Evolutionary conservation across 2,329 filamentous ascomycete species (phyloP).

Genomic region (Myotisia sp.): DNA sequence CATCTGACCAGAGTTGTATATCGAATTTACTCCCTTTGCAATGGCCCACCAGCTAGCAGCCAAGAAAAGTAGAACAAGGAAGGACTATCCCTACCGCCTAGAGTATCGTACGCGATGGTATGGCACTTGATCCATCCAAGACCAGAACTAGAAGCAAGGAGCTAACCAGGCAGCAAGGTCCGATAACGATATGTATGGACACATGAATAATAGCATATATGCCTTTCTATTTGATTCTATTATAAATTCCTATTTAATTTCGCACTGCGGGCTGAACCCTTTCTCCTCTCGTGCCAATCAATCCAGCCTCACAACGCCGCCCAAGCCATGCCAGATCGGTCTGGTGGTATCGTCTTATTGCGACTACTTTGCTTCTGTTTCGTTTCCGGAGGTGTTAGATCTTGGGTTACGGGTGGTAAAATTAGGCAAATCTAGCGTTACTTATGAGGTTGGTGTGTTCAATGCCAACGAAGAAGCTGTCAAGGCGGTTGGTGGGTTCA

Average conservation of each 20-base stretch:
- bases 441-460: conserved; percentile 81
- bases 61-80: conserved; percentile 47
- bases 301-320: conserved; percentile 5
- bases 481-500: conserved; percentile 71
- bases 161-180: conserved; percentile 41
- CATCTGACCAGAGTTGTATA: too few relatives aligned
- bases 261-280: conserved; percentile 59
- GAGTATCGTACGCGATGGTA: conserved; percentile 82
- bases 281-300: conserved; percentile 46
- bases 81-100: conserved; percentile 63
- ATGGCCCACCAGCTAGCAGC: conserved; percentile 27
- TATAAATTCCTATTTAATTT: conserved; percentile 76
- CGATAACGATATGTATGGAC: conserved; percentile 90
- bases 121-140: conserved; percentile 2
- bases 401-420: conserved; percentile 69
- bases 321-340: conserved; percentile 50
- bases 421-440: conserved; percentile 73
- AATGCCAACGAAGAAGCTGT: conserved; percentile 57
- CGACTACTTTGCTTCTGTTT: conserved; percentile 69
- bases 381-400: conserved; percentile 70
- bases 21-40: too few relatives aligned
- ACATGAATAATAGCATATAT: conserved; percentile 85
- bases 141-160: not conserved
- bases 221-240: conserved; percentile 79
- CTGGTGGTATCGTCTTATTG: conserved; percentile 75